Evolutionary conservation across 108 stramenopile genomes (phyloP).

Genomic region (Chaetoceros tenuissimus): DNA sequence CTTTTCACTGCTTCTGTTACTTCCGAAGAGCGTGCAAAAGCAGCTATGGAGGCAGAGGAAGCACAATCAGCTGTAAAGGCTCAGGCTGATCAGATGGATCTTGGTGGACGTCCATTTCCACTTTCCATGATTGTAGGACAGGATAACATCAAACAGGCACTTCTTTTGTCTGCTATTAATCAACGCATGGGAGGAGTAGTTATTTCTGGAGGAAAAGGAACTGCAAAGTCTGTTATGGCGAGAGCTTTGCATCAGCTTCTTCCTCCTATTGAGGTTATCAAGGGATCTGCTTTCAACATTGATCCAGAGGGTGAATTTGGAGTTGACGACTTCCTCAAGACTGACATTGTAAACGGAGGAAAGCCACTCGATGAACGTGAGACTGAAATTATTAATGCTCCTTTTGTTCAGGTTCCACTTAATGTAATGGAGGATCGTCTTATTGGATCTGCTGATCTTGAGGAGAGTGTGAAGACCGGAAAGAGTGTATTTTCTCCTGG

Average conservation of each 20-base stretch:
- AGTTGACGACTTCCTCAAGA: constrained; percentile 74
- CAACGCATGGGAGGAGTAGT: constrained; percentile 93
- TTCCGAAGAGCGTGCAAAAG: constrained; percentile 24
- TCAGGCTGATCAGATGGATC: constrained; percentile 17
- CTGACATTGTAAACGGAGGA: constrained; percentile 70
- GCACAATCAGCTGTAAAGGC: constrained; percentile 8
- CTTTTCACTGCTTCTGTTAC: background rate
- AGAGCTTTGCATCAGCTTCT: constrained; percentile 88
- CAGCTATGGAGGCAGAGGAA: constrained; percentile 35
- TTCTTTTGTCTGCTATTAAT: constrained; percentile 84
- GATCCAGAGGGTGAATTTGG: constrained; percentile 79
- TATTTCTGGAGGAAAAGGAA: constrained; percentile 91
- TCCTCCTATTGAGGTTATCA: constrained; percentile 90
- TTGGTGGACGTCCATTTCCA: constrained; percentile 81
- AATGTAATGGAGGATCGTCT: constrained; percentile 97
- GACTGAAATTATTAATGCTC: constrained; percentile 81
- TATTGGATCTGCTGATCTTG: constrained; percentile 89
- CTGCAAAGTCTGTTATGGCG: constrained; percentile 95
- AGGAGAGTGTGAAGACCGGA: constrained; percentile 87
- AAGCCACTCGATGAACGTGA: constrained; percentile 76
- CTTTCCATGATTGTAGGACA: constrained; percentile 94
- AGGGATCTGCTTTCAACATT: constrained; percentile 88
- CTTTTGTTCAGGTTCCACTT: constrained; percentile 94
- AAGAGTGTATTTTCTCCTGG: constrained; percentile 93
- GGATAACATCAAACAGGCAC: constrained; percentile 90